Evolutionary conservation across 805 yeast species (phyloP).

Genomic region (Ogataea corticis): DNA sequence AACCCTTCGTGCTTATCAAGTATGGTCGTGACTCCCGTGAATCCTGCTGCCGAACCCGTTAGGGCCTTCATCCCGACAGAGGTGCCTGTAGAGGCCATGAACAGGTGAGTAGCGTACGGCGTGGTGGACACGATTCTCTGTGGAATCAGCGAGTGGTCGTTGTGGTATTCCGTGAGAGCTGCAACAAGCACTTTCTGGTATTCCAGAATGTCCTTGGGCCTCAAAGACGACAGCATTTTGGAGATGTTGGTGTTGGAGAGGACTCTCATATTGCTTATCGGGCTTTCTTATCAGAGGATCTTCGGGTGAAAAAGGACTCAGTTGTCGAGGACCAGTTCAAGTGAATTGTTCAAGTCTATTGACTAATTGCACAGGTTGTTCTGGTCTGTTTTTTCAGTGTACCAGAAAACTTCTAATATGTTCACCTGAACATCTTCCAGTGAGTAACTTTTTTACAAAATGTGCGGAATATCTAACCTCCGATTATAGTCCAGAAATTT

Average conservation of each 20-base stretch:
- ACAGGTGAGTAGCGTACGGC: conserved; percentile 48
- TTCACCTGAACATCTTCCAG: too few relatives aligned
- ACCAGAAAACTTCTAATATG: too few relatives aligned
- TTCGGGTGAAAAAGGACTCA: neutral
- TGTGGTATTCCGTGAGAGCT: conserved; percentile 43
- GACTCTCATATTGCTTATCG: conserved; percentile 33
- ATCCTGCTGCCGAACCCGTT: conserved; percentile 58
- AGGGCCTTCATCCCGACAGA: conserved; percentile 60
- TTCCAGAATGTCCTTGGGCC: conserved; percentile 25
- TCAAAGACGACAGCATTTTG: conserved; percentile 31
- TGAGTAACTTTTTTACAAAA: too few relatives aligned
- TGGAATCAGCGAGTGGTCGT: conserved; percentile 51
- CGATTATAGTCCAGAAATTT: too few relatives aligned
- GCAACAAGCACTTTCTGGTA: conserved; percentile 40
- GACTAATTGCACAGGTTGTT: too few relatives aligned
- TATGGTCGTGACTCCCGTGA: conserved; percentile 56
- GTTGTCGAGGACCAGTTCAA: neutral
- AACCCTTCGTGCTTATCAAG: conserved; percentile 52
- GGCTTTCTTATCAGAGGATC: neutral
- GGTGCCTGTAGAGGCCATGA: conserved; percentile 65
- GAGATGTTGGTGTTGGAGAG: conserved; percentile 34
- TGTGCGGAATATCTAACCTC: too few relatives aligned
- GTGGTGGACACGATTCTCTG: conserved; percentile 50
- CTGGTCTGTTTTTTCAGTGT: too few relatives aligned
- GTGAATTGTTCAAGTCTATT: too few relatives aligned